These are phyloP conservation scores for Codiaeum variegatum DNA, from an alignment of 441 rosid species.

Conservation along the genomic window DNA sequence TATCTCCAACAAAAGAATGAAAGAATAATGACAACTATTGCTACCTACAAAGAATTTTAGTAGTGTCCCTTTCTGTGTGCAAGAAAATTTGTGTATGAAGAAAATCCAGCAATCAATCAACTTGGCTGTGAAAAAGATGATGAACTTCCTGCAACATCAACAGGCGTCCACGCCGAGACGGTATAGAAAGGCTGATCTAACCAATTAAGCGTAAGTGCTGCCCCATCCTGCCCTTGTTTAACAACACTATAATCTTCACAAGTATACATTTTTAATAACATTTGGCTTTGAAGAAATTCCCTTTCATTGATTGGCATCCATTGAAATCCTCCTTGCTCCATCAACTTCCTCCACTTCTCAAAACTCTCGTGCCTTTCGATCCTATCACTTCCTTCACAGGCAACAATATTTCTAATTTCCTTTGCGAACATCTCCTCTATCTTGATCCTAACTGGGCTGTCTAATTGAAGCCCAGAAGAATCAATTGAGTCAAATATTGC, in stretches of 20 bases:
- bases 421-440: constrained; percentile 83
- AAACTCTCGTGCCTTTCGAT: constrained; percentile 73
- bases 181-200: constrained; percentile 80
- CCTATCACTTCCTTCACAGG: constrained; percentile 89
- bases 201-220: constrained; percentile 70
- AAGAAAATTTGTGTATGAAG: constrained; percentile 30
- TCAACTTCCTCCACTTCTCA: constrained; percentile 60
- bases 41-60: constrained; percentile 62
- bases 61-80: constrained; percentile 30
- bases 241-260: constrained; percentile 39
- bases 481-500: constrained; percentile 79
- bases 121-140: constrained; percentile 51
- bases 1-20: constrained; percentile 62
- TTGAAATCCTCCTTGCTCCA: constrained; percentile 81
- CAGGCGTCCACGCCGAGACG: constrained; percentile 80
- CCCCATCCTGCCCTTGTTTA: constrained; percentile 40
- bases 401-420: constrained; percentile 75
- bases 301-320: constrained; percentile 56
- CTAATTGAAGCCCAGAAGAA: constrained; percentile 47
- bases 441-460: constrained; percentile 63
- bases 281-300: constrained; percentile 74
- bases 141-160: constrained; percentile 55
- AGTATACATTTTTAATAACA: constrained; percentile 79
- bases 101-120: constrained; percentile 29
- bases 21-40: constrained; percentile 44